phyloP scores from a whole-genome alignment of 129 eudicot species.

The Escallonia herrerae region DNA sequence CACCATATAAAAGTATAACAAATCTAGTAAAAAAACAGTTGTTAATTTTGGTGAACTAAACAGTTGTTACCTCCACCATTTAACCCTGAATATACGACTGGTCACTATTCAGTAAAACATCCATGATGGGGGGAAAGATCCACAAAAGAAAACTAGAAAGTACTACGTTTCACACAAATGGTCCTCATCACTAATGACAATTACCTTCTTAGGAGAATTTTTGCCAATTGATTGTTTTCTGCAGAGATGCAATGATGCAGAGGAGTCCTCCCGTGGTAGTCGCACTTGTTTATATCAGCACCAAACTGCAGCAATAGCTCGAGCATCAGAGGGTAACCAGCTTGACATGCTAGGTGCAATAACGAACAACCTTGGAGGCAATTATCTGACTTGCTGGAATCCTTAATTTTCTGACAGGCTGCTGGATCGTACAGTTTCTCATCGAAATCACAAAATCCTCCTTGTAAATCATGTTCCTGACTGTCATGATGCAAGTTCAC shows the following conservation, averaged over 20 bases:
- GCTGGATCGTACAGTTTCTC: slow-evolving; percentile 36
- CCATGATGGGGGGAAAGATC: not conserved
- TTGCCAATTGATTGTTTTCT: slow-evolving; percentile 68
- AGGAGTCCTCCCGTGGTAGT: slow-evolving; percentile 84
- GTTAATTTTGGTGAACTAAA: too few relatives aligned
- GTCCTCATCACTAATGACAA: not conserved
- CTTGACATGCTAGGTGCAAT: slow-evolving; percentile 75
- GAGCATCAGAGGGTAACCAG: slow-evolving; percentile 62
- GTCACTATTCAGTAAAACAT: not conserved
- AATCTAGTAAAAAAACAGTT: too few relatives aligned
- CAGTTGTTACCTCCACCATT: not conserved
- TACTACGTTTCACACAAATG: not conserved
- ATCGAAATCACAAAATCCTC: slow-evolving; percentile 12
- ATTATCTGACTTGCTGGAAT: slow-evolving; percentile 39
- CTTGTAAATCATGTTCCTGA: slow-evolving; percentile 22
- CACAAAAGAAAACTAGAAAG: not conserved
- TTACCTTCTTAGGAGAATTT: slow-evolving; percentile 88
- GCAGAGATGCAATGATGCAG: slow-evolving; percentile 73
- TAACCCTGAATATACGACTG: not conserved
- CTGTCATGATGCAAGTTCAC: slow-evolving; percentile 28
- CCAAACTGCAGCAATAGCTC: slow-evolving; percentile 89
- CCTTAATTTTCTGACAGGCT: slow-evolving; percentile 37
- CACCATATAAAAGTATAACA: too few relatives aligned
- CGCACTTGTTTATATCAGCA: slow-evolving; percentile 76
- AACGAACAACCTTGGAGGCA: slow-evolving; percentile 78